Evolutionary conservation across 2,329 filamentous ascomycete species (phyloP).

Genomic region (Phyllosticta paracitricarpa): DNA sequence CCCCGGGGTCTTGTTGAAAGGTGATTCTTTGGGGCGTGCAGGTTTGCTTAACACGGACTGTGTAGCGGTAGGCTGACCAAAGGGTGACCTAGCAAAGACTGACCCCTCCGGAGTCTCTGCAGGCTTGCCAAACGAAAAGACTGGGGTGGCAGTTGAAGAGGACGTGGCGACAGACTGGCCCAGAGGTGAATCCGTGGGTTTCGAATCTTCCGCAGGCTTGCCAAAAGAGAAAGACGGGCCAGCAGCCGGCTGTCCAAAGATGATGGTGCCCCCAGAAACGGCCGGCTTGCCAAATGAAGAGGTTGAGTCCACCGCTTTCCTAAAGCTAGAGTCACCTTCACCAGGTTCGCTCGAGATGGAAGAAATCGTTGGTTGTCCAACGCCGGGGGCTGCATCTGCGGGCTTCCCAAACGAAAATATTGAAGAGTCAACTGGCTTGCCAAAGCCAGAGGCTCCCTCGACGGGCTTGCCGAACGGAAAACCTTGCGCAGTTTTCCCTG

Average conservation of each 20-base stretch:
- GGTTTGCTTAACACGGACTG: background rate
- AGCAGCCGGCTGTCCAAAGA: background rate
- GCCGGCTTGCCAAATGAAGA: background rate
- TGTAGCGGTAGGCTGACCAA: background rate
- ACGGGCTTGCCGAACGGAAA: too few relatives aligned
- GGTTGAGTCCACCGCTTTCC: background rate
- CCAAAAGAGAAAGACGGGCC: background rate
- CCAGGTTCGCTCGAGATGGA: background rate
- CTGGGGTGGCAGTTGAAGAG: too few relatives aligned
- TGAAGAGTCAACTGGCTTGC: background rate
- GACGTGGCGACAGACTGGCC: background rate
- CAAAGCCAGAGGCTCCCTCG: background rate
- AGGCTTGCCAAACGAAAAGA: conserved; percentile 1
- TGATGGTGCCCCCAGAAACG: background rate
- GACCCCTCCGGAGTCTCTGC: background rate
- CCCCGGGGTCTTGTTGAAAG: background rate
- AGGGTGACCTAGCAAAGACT: background rate
- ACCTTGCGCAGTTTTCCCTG: too few relatives aligned
- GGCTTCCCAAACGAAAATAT: background rate
- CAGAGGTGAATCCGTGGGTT: background rate
- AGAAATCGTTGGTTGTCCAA: background rate
- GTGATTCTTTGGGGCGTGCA: background rate
- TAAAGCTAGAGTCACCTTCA: background rate
- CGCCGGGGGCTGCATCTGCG: background rate
- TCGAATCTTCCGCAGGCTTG: background rate